Evolutionary conservation across 2,329 filamentous ascomycete genomes (phyloP), one percentile per base, ranked within the genome.

Genomic region (Xylariaceae sp.): DNA sequence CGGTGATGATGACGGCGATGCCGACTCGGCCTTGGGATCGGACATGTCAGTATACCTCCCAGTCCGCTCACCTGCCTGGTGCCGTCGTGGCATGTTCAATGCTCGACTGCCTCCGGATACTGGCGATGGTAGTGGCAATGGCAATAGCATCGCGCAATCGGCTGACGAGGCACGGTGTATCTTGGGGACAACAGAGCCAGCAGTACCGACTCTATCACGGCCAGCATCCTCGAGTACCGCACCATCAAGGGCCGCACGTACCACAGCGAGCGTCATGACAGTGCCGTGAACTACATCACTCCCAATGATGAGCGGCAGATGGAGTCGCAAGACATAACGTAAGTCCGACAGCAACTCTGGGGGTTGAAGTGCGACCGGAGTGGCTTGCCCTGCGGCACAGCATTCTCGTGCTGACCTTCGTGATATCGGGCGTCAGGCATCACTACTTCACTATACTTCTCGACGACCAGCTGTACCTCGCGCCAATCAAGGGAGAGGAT

Each of bases 381-480:
- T 23, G 17, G 13, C 25, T 7, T 31, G 19, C 21, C 18, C 14
- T 16, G 8, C 14, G 18, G 7, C 13, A 15, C 9, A 27, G 8
- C 25, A 14, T 27, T 6, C 25, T 9, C 13, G 13, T 12, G 13
- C 10, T 27, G 13, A 15, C 13, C 8, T 15, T 27, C 10, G 12
- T 12, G 21, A 23, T n/a, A 12, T 23, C 8, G 25, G 9, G 13
- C 25, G 7, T 10, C 15, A 49, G 46, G 22, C 46, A 49, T 27
- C 44, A 47, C 37, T 43, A 45, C 36, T 35, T 44, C 34, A 45
- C 42, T 7, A 36, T 62, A 19, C 39, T 56, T n/a, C 43, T 61
- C 1, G 51, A 51, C 13, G 55, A 58, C 10, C 50, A 53, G 17
- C 51, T 66, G 4, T 59, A 53, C 36, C 44, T 62, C 3, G 58